These are phyloP conservation scores for Kodamaea ohmeri DNA, from an alignment of 1,139 yeast genomes.

Conservation along the genomic window DNA sequence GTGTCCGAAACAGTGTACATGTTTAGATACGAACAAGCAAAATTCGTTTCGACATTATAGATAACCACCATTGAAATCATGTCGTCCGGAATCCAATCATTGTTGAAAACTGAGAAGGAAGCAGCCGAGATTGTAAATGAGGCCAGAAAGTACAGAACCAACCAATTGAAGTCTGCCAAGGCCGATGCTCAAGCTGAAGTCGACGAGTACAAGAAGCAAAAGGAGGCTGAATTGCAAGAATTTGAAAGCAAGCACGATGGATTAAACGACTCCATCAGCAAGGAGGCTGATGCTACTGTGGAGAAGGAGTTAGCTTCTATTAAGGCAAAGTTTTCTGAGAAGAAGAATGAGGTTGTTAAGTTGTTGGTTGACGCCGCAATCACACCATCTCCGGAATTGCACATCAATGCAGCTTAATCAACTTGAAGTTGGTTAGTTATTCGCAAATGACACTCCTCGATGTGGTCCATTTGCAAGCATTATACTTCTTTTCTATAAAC, in stretches of 20 bases:
- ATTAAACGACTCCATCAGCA: constrained; percentile 62
- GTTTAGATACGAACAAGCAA: constrained; percentile 1
- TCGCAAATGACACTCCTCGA: background rate
- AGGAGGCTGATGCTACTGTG: constrained; percentile 66
- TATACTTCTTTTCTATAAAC: constrained; percentile 2
- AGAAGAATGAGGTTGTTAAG: constrained; percentile 68
- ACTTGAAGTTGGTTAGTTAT: constrained; percentile 3
- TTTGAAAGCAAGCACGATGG: constrained; percentile 71
- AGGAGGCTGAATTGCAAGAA: constrained; percentile 76
- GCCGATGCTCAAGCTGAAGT: constrained; percentile 89
- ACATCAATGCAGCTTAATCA: constrained; percentile 57
- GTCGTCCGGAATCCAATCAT: constrained; percentile 31
- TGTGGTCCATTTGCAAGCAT: background rate
- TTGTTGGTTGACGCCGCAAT: constrained; percentile 77
- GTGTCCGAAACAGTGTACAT: background rate
- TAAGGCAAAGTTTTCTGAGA: constrained; percentile 57
- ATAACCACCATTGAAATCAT: constrained; percentile 13
- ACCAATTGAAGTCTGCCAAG: constrained; percentile 90
- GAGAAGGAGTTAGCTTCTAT: constrained; percentile 61
- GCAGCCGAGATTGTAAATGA: constrained; percentile 93
- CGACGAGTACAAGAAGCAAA: constrained; percentile 77
- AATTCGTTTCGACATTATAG: constrained; percentile 3
- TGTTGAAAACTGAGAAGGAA: constrained; percentile 78
- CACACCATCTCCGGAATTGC: constrained; percentile 77
- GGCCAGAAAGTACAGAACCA: constrained; percentile 82